These are phyloP conservation scores for Zea mays DNA, from an alignment of 176 grass and related monocot species.

Conservation along the genomic window DNA sequence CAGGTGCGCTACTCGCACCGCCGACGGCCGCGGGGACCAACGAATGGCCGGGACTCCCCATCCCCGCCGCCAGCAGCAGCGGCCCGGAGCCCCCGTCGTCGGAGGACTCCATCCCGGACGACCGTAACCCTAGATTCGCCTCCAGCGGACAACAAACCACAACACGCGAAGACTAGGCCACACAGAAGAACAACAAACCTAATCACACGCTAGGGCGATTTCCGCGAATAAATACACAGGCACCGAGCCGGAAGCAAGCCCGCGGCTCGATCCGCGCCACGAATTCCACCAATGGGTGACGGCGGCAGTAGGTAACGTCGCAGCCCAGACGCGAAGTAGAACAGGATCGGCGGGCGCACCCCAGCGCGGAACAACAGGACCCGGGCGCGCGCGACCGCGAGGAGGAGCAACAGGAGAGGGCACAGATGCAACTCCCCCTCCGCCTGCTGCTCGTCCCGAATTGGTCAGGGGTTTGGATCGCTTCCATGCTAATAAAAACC, in stretches of 20 bases:
- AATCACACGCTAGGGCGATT: conserved; percentile 6
- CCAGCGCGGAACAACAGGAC: conserved; percentile 30
- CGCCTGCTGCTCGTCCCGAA: conserved; percentile 13
- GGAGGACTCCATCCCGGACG: conserved; percentile 64
- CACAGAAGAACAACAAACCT: conserved; percentile 17
- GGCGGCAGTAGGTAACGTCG: not conserved
- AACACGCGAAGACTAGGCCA: not conserved
- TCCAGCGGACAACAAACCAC: not conserved
- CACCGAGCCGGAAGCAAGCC: not conserved
- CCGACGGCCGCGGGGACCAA: conserved; percentile 28
- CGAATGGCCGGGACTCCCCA: conserved; percentile 33
- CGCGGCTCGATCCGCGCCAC: conserved; percentile 32
- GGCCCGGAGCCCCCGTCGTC: conserved; percentile 57
- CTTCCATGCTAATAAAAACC: conserved; percentile 74
- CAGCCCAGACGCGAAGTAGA: not conserved
- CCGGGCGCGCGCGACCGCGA: conserved; percentile 20
- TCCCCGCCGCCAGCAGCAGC: conserved; percentile 22
- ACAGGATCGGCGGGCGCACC: conserved; percentile 14
- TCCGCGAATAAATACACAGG: conserved; percentile 23
- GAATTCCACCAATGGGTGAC: not conserved
- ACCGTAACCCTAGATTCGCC: conserved; percentile 56
- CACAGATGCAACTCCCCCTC: conserved; percentile 33
- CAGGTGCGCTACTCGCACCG: conserved; percentile 22
- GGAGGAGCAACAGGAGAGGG: conserved; percentile 44
- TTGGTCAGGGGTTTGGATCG: conserved; percentile 52